A percentile compares a stretch with the other conserved stretches of the same genome.
Conservation (phyloP, 768 basidiomycete genomes). For the Phylloporus rhodoxanthus region DNA sequence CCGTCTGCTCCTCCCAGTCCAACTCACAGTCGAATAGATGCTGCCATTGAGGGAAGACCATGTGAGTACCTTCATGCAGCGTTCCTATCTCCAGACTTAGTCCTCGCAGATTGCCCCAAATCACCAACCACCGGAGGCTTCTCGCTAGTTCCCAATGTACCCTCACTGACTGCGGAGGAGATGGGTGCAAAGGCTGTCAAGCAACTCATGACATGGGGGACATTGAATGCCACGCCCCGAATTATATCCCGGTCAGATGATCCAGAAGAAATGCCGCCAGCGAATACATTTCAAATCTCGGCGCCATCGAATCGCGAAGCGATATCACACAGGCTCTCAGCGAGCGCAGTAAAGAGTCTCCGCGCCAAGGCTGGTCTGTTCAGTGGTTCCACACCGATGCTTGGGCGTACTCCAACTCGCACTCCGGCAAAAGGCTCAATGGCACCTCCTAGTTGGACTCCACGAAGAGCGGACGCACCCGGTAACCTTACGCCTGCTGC, state of each 20-base stretch:
- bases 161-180: slow-evolving; percentile 79
- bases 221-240: slow-evolving; percentile 85
- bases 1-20: slow-evolving; percentile 76
- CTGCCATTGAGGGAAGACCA: slow-evolving; percentile 88
- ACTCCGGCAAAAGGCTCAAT: slow-evolving; percentile 44
- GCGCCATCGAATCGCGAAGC: slow-evolving; percentile 75
- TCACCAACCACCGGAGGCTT: slow-evolving; percentile 54
- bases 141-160: slow-evolving; percentile 76
- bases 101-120: slow-evolving; percentile 51
- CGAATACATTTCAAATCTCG: slow-evolving; percentile 70
- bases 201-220: slow-evolving; percentile 97
- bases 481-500: slow-evolving; percentile 87
- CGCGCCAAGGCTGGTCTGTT: slow-evolving; percentile 68
- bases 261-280: slow-evolving; percentile 36
- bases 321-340: slow-evolving; percentile 76
- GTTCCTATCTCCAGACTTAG: slow-evolving; percentile 7
- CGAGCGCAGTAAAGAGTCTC: slow-evolving; percentile 74
- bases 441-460: slow-evolving; percentile 78
- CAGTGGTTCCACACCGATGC: slow-evolving; percentile 31
- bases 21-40: slow-evolving; percentile 82
- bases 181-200: slow-evolving; percentile 80
- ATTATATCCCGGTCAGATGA: slow-evolving; percentile 65
- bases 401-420: slow-evolving; percentile 30
- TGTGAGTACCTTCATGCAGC: slow-evolving; percentile 48
- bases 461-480: slow-evolving; percentile 62